phyloP scores from a whole-genome alignment of 148 eudicot species.

The Spergularia marina region DNA sequence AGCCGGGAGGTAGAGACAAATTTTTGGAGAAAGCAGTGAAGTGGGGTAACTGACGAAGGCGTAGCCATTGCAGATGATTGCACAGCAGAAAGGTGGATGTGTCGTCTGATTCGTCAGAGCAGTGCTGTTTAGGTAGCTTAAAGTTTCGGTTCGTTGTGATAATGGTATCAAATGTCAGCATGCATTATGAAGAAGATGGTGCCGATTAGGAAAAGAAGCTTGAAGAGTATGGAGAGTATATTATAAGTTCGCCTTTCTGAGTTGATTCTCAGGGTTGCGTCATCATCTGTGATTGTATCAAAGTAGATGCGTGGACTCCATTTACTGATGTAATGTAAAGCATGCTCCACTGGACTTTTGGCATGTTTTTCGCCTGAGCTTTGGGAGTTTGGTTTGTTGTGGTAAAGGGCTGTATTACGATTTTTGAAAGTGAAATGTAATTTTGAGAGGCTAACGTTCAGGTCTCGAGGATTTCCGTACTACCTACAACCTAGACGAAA shows the following conservation, averaged over 20 bases:
- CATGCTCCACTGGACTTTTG: not conserved
- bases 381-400: too few relatives aligned
- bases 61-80: constrained; percentile 3
- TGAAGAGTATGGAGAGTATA: not conserved
- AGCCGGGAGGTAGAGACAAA: not conserved
- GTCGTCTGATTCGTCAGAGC: not conserved
- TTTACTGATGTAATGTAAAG: not conserved
- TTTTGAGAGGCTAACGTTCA: too few relatives aligned
- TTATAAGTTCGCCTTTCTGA: not conserved
- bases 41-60: not conserved
- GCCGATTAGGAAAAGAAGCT: constrained; percentile 11
- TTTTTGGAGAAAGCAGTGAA: not conserved
- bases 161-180: constrained; percentile 19
- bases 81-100: not conserved
- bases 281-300: not conserved
- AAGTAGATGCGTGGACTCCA: constrained; percentile 6
- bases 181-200: constrained; percentile 5
- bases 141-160: not conserved
- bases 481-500: too few relatives aligned
- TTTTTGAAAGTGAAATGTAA: too few relatives aligned
- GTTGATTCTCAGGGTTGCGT: constrained; percentile 3
- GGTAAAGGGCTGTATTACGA: too few relatives aligned
- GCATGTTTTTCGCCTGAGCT: not conserved
- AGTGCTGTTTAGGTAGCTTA: constrained; percentile 20
- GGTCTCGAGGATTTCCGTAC: not conserved